Conservation (phyloP, 805 yeast species). For the Candida tammaniensis region DNA sequence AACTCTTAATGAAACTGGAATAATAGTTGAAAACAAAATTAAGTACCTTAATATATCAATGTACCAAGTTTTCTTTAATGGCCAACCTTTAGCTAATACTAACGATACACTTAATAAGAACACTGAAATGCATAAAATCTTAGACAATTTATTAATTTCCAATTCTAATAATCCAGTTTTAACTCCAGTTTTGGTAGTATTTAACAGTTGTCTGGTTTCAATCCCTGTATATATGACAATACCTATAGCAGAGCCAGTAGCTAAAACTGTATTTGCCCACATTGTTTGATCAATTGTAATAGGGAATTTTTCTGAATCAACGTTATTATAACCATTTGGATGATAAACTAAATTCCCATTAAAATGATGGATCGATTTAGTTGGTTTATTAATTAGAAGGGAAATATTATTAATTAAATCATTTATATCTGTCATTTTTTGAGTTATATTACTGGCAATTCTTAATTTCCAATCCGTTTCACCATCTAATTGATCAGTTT, state of each 20-base stretch:
- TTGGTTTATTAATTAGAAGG: constrained; percentile 76
- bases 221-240: constrained; percentile 85
- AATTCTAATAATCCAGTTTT: constrained; percentile 87
- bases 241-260: constrained; percentile 89
- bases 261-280: constrained; percentile 98
- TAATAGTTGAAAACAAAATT: constrained; percentile 89
- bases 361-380: constrained; percentile 78
- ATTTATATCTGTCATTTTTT: constrained; percentile 45
- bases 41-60: constrained; percentile 86
- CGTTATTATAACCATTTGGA: constrained; percentile 17
- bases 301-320: constrained; percentile 46
- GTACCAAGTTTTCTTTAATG: constrained; percentile 67
- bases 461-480: constrained; percentile 99
- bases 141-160: constrained; percentile 86
- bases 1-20: constrained; percentile 93
- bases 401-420: constrained; percentile 49
- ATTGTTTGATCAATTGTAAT: constrained; percentile 85
- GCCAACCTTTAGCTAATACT: constrained; percentile 79
- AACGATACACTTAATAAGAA: constrained; percentile 71
- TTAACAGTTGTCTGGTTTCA: constrained; percentile 94
- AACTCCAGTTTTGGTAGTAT: constrained; percentile 82
- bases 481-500: constrained; percentile 97
- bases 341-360: constrained; percentile 68
- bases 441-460: constrained; percentile 73
- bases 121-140: constrained; percentile 84